Percentiles rank a stretch among this genome's conserved stretches.
Evolutionary conservation across 495 filamentous ascomycete genomes (phyloP).

Genomic region (Xylaria cubensis): DNA sequence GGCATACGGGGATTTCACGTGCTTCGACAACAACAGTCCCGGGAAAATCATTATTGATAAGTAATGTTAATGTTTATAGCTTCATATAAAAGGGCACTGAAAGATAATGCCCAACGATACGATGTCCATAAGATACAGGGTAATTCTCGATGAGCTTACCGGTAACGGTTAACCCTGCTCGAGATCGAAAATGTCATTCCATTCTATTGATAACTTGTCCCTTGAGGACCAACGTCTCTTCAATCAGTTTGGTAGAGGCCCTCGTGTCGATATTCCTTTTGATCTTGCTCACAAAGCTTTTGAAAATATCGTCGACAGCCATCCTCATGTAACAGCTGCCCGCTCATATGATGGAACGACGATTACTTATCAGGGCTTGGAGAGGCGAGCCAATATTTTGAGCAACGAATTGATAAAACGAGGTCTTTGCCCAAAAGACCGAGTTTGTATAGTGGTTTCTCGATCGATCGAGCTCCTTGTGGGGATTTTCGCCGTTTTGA

Average conservation of each 20-base stretch:
- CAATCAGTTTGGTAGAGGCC: constrained; percentile 38
- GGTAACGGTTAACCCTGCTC: background rate
- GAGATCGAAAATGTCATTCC: constrained; percentile 24
- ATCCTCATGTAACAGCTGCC: constrained; percentile 40
- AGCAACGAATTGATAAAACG: constrained; percentile 35
- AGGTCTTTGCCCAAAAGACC: constrained; percentile 37
- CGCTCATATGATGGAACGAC: constrained; percentile 38
- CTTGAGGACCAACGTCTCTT: constrained; percentile 35
- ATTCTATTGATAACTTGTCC: constrained; percentile 34
- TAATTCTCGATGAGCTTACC: background rate
- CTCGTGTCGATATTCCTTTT: constrained; percentile 32
- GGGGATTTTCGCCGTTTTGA: constrained; percentile 56
- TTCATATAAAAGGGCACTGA: constrained; percentile 12
- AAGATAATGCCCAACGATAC: constrained; percentile 1
- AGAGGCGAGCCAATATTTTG: constrained; percentile 41
- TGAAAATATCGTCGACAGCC: constrained; percentile 34
- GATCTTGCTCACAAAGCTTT: constrained; percentile 41
- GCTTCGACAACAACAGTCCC: background rate
- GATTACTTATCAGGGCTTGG: constrained; percentile 45
- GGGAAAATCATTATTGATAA: background rate
- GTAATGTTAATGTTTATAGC: background rate
- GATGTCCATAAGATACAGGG: background rate
- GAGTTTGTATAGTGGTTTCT: constrained; percentile 40
- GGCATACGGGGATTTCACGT: background rate
- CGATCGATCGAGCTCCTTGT: constrained; percentile 50